Conservation (phyloP, 2,329 filamentous ascomycete species). For the Fusarium sp. region DNA sequence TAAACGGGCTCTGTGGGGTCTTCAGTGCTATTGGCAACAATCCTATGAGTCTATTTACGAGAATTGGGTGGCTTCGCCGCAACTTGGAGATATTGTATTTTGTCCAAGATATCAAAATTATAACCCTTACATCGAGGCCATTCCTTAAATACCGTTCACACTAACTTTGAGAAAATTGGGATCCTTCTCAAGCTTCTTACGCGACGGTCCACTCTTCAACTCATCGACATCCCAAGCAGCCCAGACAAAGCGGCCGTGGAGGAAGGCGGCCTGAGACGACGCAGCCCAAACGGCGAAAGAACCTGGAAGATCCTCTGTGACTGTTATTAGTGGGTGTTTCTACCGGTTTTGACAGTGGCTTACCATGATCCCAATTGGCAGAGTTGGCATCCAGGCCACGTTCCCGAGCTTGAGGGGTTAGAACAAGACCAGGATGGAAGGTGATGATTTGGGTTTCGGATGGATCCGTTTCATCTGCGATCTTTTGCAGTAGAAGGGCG, state of each 20-base stretch:
- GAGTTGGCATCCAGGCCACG: not conserved
- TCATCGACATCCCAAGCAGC: slow-evolving; percentile 1
- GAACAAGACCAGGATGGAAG: too few relatives aligned
- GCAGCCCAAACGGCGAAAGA: not conserved
- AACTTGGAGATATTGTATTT: too few relatives aligned
- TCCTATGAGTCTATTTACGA: too few relatives aligned
- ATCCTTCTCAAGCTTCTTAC: not conserved
- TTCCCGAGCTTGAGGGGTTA: too few relatives aligned
- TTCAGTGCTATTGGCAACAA: too few relatives aligned
- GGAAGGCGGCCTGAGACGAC: not conserved
- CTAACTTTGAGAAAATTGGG: not conserved
- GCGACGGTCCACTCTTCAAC: not conserved
- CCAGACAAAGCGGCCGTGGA: slow-evolving; percentile 1
- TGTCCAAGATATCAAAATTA: too few relatives aligned
- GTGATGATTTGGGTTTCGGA: too few relatives aligned
- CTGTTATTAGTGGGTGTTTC: rapidly evolving
- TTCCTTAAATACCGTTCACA: not conserved
- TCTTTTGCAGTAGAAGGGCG: too few relatives aligned
- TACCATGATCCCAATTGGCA: not conserved
- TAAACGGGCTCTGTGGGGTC: too few relatives aligned
- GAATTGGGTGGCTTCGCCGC: too few relatives aligned
- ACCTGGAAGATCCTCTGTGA: not conserved
- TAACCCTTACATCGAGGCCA: too few relatives aligned
- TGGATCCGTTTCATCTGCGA: too few relatives aligned
- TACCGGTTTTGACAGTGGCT: rapidly evolving